A percentile compares a stretch with the other conserved stretches of the same genome.
phyloP scores from a whole-genome alignment of 1,139 yeast genomes.

The Chernovozyma sophiae-reginae region DNA sequence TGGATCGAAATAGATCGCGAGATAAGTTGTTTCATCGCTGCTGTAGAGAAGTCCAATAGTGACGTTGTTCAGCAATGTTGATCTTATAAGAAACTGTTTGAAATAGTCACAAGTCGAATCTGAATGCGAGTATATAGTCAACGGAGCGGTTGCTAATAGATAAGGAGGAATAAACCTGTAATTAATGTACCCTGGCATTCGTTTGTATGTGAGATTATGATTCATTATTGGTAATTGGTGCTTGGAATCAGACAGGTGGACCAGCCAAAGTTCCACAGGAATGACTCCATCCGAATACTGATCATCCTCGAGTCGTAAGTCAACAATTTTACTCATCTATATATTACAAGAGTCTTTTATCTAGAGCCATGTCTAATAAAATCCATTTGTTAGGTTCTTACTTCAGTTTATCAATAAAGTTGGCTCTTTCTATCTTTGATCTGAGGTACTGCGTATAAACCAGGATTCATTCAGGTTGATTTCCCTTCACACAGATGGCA shows the following conservation, averaged over 20 bases:
- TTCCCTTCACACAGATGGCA: too few relatives aligned
- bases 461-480: too few relatives aligned
- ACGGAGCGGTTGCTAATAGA: background rate
- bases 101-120: background rate
- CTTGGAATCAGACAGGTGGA: too few relatives aligned
- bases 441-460: too few relatives aligned
- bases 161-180: conserved; percentile 1
- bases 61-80: too few relatives aligned
- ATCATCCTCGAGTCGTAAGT: background rate
- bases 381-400: too few relatives aligned
- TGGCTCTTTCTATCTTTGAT: too few relatives aligned
- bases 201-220: background rate
- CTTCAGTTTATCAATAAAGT: too few relatives aligned
- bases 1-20: conserved; percentile 18
- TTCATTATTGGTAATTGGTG: background rate
- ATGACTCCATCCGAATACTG: background rate
- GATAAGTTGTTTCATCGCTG: conserved; percentile 10
- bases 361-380: too few relatives aligned
- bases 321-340: background rate
- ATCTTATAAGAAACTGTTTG: background rate
- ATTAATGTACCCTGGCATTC: background rate
- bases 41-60: background rate
- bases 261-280: background rate
- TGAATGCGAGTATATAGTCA: background rate
- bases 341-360: too few relatives aligned